Evolutionary conservation across 441 rosid species (phyloP), one percentile per base, ranked within the genome.

Genomic region (Pelargonium cotyledonis): DNA sequence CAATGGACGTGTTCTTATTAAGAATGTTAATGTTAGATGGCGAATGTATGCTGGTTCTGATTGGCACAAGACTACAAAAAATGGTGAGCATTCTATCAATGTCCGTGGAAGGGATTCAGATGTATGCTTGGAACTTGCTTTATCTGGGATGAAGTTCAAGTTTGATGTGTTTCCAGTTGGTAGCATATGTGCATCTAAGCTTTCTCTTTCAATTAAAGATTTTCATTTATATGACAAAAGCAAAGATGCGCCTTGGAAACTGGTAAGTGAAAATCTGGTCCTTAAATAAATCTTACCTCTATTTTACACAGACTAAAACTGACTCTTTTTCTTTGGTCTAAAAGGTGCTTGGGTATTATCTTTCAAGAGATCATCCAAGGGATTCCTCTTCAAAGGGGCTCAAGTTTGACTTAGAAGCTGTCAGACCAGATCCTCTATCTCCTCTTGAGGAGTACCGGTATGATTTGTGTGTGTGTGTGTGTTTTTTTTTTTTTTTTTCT

Each of bases 381-480:
- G 91, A 86, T 71, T 88, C 95, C 58, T 82, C 89, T 75, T 88
- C 98, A 21, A 84, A 93, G 75, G 96, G 96, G 70, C 78, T 93
- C 76, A 89, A 82, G 86, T 73, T 93, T 80, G 89, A 82, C 73
- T 72, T 96, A 78, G 96, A 91, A 80, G 90, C 94, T 81, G 95
- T 93, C 69, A 88, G 95, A 77, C 99, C 98, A 44, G 88, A 93
- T 77, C 95, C 96, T 73, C 77, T 70, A 70, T 89, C 80, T 40
- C 98, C 99, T 70, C 96, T 96, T 4, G 98, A 96, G 83, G 99
- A 96, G 82, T 89, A 92, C 76, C 78, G 99, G 99, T 21, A 21
- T 21, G 23, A 21, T 21, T 21, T 21, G 23, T 21, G 23, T 21
- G n/a, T n/a, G n/a, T n/a, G n/a, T n/a, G n/a, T n/a, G n/a, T n/a